These are phyloP conservation scores for Salix dunnii DNA, from an alignment of 345 rosid species.

Conservation along the genomic window DNA sequence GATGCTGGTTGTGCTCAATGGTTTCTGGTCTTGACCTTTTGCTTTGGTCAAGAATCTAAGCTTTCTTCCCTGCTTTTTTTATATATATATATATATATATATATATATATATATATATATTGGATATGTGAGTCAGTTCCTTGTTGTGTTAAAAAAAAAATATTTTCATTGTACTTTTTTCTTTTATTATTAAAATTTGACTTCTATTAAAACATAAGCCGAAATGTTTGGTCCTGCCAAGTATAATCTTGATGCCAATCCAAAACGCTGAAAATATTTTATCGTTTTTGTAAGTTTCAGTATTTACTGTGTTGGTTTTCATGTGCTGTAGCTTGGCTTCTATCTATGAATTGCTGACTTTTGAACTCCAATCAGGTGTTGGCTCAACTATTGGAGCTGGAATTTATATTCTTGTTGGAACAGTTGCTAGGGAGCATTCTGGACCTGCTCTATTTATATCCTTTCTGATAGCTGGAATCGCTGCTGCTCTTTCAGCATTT, in stretches of 20 bases:
- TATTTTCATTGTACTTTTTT: background rate
- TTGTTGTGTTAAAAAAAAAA: background rate
- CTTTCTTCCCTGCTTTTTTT: background rate
- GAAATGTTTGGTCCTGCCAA: background rate
- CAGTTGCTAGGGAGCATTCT: constrained; percentile 96
- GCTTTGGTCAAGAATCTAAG: background rate
- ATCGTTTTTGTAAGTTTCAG: background rate
- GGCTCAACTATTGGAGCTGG: constrained; percentile 99
- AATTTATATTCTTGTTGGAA: constrained; percentile 91
- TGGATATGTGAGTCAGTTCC: background rate
- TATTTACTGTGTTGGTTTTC: background rate
- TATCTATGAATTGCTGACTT: background rate
- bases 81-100: no score
- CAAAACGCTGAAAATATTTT: background rate
- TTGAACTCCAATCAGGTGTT: constrained; percentile 50
- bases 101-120: no score
- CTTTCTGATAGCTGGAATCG: constrained; percentile 86
- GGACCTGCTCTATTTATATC: constrained; percentile 94
- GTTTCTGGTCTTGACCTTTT: background rate
- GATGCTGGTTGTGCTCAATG: background rate
- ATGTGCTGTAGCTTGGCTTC: background rate
- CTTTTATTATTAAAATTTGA: background rate
- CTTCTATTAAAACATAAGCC: background rate
- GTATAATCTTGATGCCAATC: background rate
- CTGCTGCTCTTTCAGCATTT: constrained; percentile 93